Conservation (phyloP, 805 yeast genomes). For the Yamadazyma philogaea region DNA sequence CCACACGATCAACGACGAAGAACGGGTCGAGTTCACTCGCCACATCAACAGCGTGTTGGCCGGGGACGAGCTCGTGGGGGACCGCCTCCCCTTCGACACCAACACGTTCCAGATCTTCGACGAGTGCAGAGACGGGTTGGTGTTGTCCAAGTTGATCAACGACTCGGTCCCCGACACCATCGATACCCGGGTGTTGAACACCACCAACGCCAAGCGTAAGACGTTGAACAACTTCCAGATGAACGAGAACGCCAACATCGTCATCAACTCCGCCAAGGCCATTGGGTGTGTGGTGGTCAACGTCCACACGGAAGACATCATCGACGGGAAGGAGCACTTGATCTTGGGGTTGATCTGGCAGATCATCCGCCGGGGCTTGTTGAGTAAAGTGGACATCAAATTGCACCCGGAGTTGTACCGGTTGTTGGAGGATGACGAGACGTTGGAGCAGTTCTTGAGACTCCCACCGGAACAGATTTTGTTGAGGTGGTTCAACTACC, state of each 20-base stretch:
- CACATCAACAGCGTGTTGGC: conserved; percentile 90
- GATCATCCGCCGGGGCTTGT: conserved; percentile 91
- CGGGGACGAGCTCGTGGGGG: conserved; percentile 84
- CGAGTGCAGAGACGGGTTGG: conserved; percentile 93
- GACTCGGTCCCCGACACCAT: conserved; percentile 98
- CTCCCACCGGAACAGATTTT: conserved; percentile 97
- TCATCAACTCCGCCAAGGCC: conserved; percentile 97
- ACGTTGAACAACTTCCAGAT: conserved; percentile 88
- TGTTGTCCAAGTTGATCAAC: conserved; percentile 87
- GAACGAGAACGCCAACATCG: conserved; percentile 96
- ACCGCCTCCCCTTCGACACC: conserved; percentile 84
- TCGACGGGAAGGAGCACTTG: conserved; percentile 91
- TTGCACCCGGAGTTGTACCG: conserved; percentile 95
- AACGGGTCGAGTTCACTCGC: conserved; percentile 90
- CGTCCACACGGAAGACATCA: conserved; percentile 92
- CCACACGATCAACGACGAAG: conserved; percentile 96
- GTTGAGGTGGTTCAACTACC: conserved; percentile 96
- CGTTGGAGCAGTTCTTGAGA: conserved; percentile 92
- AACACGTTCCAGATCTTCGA: conserved; percentile 95
- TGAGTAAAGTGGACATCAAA: conserved; percentile 93
- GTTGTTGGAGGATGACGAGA: conserved; percentile 91
- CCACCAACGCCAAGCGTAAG: conserved; percentile 73
- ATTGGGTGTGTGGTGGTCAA: conserved; percentile 98
- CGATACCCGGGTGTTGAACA: conserved; percentile 93
- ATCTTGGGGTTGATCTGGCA: conserved; percentile 95